Evolutionary conservation across 2,329 filamentous ascomycete genomes (phyloP), one percentile per base, ranked within the genome.

Genomic region (Verticillium nonalfalfae): DNA sequence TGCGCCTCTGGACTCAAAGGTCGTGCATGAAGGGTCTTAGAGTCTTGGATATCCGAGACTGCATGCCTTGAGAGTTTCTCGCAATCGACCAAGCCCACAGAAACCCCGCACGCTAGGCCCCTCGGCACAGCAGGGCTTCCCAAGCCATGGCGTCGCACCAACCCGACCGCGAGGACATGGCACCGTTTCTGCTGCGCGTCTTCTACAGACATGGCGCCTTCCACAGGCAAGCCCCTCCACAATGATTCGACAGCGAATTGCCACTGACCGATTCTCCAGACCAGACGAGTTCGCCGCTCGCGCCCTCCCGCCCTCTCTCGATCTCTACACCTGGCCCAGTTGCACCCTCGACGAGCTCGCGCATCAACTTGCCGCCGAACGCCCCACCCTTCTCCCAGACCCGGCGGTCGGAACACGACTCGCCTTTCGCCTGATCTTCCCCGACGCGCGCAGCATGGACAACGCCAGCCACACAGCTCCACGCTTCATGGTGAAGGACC

Each of bases 391-490:
- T 21, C 83, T 97, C 2, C 91, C 93, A 0, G 79, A 82, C 40
- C 90, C 90, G 0, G 85, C 88, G 7, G 83, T 93, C 50, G 93
- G 94, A 63, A 94, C 93, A 9, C 87, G 94, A 60, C 82, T 97
- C n/a, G 87, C 86, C 63, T 98, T 95, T 76, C 89, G 93, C 57
- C 84, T 97, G 18, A 86, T 97, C 60, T 97, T 90, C 72, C 90
- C 90, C 1, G 92, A 97, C 74, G 85, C 90, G 31, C 76, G 74
- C 15, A 60, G 60, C 33, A 72, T 26, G 68, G 66, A 18, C 18
- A 59, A 59, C 21, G 56, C 57, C 36, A 66, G 60, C 39, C 58
- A 59, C 10, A 13, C 33, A 75, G 81, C 58, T 82, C 85, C 64
- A 10, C 84, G 88, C 36, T 97, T 90, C 76, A 81, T 89, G 15